These are phyloP conservation scores for Alliaria petiolata DNA, from an alignment of 345 rosid species.

Conservation along the genomic window DNA sequence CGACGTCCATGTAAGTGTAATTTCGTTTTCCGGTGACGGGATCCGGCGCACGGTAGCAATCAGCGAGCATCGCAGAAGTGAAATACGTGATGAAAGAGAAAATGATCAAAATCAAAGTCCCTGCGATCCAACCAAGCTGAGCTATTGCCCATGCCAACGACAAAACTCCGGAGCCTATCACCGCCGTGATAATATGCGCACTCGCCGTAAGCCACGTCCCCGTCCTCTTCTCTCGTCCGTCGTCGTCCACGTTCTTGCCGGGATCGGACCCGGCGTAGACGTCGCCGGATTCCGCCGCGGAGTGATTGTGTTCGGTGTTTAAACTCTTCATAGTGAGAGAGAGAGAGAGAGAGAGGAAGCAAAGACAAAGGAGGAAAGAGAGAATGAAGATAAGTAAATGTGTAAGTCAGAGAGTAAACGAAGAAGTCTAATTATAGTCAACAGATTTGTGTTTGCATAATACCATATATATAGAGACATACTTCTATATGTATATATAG, in stretches of 20 bases:
- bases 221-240: conserved; percentile 36
- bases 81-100: conserved; percentile 74
- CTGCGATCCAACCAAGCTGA: conserved; percentile 84
- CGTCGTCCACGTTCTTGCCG: conserved; percentile 31
- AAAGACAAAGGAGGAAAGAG: neutral
- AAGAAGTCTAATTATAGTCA: conserved; percentile 23
- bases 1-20: conserved; percentile 91
- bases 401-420: conserved; percentile 25
- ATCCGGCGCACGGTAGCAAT: conserved; percentile 73
- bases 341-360: neutral
- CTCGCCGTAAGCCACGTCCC: conserved; percentile 89
- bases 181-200: conserved; percentile 94
- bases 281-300: conserved; percentile 26
- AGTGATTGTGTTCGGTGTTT: conserved; percentile 24
- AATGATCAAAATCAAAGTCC: conserved; percentile 51
- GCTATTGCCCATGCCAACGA: conserved; percentile 92
- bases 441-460: conserved; percentile 12
- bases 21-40: conserved; percentile 77
- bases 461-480: conserved; percentile 17
- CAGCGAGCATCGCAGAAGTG: conserved; percentile 84
- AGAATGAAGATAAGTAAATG: too few relatives aligned
- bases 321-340: conserved; percentile 25
- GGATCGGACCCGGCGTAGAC: conserved; percentile 12
- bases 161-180: conserved; percentile 89
- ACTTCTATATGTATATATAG: neutral